Base-by-base conservation (phyloP, 208 protist species). In the Acanthamoeba rhysodes region DNA sequence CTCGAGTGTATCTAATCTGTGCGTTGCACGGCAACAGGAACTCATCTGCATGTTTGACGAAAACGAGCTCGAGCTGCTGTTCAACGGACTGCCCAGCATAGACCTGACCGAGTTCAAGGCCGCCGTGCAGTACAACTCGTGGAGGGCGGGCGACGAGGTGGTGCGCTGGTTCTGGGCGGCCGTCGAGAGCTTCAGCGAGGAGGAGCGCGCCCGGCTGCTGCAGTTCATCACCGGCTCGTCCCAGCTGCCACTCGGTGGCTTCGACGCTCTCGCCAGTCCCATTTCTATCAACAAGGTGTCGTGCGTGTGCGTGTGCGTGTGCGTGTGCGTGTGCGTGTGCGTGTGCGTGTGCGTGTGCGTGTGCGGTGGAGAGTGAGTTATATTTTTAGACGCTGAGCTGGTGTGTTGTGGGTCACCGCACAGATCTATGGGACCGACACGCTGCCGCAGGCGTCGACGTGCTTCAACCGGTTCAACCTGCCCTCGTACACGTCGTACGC, bases 161-260 rank as follows among this genome's bases (percentile, higher is more conserved):
- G 96, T 97, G 16, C 68, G 72, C 18, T 97, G 96, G 96, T 97
- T 97, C 94, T 97, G 96, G 95, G 37, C 59, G 9, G 88, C 76
- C 0, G 68, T 97, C 22, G 64, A 96, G 29, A 95, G 66, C 72
- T 95, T 97, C 41, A 87, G 20, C 27, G 16, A 93, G 20, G 97
- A 97, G 72, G 93, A 97, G 64, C 64, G 78, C 10, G 97, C 97
- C 3, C 68, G 85, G 20, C 74, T 97, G 10, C 59, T 97, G 2
- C 96, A 97, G 87, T 97, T 97, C 45, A 94, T 97, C 34, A 97
- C 97, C n/a, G 97, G 97, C 29, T 96, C 96, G 37, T 96, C 91
- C 4, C 95, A 97, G 87, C 27, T 97, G 22, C 97, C 97, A 14
- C 41, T 97, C 27, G 96, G 94, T 53, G 97, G 97, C 27, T 97